These are phyloP conservation scores for Hydrangea macrophylla DNA, from an alignment of 148 eudicot species.

Conservation along the genomic window DNA sequence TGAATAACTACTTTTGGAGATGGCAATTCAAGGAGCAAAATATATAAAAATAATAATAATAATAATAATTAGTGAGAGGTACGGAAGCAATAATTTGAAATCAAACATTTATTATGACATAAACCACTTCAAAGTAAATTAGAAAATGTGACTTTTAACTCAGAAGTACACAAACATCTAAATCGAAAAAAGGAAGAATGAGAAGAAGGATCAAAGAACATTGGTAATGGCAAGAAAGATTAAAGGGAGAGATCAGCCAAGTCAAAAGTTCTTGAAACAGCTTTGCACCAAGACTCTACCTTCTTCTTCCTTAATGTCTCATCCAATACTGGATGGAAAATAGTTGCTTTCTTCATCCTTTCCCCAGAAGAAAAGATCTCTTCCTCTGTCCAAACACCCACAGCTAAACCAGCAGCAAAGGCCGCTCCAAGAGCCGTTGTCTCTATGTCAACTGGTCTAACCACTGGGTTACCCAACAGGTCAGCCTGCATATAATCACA, in stretches of 20 bases:
- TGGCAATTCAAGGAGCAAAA: no score
- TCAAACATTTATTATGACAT: not conserved
- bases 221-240: not conserved
- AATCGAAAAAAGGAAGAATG: not conserved
- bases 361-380: slow-evolving; percentile 65
- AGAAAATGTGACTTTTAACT: not conserved
- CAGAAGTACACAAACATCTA: not conserved
- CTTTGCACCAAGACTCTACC: slow-evolving; percentile 93
- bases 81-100: not conserved
- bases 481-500: slow-evolving; percentile 60
- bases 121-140: not conserved
- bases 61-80: not conserved
- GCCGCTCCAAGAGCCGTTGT: slow-evolving; percentile 98
- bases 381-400: slow-evolving; percentile 81
- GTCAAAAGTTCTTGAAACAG: slow-evolving; percentile 73
- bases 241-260: slow-evolving; percentile 88
- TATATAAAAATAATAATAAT: no score
- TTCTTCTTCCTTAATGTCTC: slow-evolving; percentile 74
- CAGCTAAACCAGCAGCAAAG: slow-evolving; percentile 95
- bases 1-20: no score
- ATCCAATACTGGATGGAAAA: slow-evolving; percentile 47
- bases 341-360: slow-evolving; percentile 53
- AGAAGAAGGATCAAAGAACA: not conserved
- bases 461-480: slow-evolving; percentile 75
- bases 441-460: slow-evolving; percentile 87